These are phyloP conservation scores for Pyricularia sp. DNA, from an alignment of 2,329 filamentous ascomycete genomes.

Conservation along the genomic window DNA sequence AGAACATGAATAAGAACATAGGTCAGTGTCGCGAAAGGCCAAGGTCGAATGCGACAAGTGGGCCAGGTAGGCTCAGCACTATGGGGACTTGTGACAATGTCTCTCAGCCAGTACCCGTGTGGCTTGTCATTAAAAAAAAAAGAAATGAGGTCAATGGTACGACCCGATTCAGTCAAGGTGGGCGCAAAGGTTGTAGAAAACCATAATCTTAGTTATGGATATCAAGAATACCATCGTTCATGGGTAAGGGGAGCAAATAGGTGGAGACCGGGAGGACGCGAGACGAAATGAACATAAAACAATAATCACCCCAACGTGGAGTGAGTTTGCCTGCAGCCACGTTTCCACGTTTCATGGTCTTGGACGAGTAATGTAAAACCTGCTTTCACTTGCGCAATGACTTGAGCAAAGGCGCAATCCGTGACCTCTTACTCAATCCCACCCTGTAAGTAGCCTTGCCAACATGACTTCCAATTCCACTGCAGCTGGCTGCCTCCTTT, in stretches of 20 bases:
- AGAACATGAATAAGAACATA: not conserved
- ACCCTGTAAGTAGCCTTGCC: constrained; percentile 33
- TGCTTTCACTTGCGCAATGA: constrained; percentile 26
- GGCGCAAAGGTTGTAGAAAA: not conserved
- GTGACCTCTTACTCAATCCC: constrained; percentile 35
- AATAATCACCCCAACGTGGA: not conserved
- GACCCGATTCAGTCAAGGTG: not conserved
- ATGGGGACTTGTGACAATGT: not conserved
- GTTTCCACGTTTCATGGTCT: not conserved
- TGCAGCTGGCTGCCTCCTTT: constrained; percentile 5
- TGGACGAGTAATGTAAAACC: not conserved
- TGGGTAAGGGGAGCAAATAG: not conserved
- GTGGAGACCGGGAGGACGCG: not conserved
- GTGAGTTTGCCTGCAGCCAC: not conserved
- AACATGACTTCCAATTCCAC: constrained; percentile 14
- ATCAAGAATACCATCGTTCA: not conserved
- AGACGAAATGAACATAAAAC: not conserved
- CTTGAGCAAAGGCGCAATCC: constrained; percentile 39
- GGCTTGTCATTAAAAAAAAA: not conserved
- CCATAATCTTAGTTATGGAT: not conserved
- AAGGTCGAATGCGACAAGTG: not conserved
- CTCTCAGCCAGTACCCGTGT: not conserved
- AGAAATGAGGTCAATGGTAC: not conserved
- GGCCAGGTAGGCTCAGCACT: not conserved
- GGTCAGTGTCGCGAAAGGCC: not conserved